Evolutionary conservation across 1,284 basidiomycete species (phyloP).

Genomic region (Moesziomyces globuligerus): DNA sequence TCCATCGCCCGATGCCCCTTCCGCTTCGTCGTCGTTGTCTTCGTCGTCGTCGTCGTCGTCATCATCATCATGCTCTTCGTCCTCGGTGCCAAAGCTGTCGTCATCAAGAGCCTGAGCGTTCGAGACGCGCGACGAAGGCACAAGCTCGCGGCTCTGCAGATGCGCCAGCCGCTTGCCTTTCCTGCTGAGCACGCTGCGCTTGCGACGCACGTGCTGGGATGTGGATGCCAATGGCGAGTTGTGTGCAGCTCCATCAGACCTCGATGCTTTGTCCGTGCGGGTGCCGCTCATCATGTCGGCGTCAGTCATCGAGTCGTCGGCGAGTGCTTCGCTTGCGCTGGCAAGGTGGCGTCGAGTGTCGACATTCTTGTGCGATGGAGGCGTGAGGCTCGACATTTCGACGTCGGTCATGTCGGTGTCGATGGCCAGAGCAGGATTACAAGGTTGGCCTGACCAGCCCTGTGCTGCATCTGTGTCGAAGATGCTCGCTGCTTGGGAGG

Average conservation of each 20-base stretch:
- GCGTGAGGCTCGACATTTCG: slow-evolving; percentile 50
- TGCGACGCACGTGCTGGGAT: slow-evolving; percentile 22
- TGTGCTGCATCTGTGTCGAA: slow-evolving; percentile 13
- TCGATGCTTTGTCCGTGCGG: not conserved
- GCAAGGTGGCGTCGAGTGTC: slow-evolving; percentile 5
- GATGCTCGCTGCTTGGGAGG: slow-evolving; percentile 16
- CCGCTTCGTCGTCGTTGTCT: slow-evolving; percentile 10
- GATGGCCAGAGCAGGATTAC: slow-evolving; percentile 7
- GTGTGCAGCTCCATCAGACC: not conserved
- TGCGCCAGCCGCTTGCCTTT: slow-evolving; percentile 47
- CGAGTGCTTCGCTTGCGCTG: slow-evolving; percentile 13
- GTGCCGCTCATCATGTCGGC: slow-evolving; percentile 7
- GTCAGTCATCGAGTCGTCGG: slow-evolving; percentile 37
- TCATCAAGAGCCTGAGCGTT: slow-evolving; percentile 1
- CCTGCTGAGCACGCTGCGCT: slow-evolving; percentile 42
- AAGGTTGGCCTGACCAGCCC: slow-evolving; percentile 10
- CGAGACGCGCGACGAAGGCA: slow-evolving; percentile 11
- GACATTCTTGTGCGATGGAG: slow-evolving; percentile 25
- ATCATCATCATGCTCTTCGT: slow-evolving; percentile 17
- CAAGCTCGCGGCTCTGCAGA: slow-evolving; percentile 37
- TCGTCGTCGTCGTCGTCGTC: slow-evolving; percentile 23
- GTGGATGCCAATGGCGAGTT: not conserved
- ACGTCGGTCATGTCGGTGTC: slow-evolving; percentile 43
- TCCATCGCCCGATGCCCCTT: slow-evolving; percentile 2
- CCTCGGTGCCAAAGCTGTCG: slow-evolving; percentile 24